phyloP scores from a whole-genome alignment of 129 eudicot genomes.

The Deinandra increscens region DNA sequence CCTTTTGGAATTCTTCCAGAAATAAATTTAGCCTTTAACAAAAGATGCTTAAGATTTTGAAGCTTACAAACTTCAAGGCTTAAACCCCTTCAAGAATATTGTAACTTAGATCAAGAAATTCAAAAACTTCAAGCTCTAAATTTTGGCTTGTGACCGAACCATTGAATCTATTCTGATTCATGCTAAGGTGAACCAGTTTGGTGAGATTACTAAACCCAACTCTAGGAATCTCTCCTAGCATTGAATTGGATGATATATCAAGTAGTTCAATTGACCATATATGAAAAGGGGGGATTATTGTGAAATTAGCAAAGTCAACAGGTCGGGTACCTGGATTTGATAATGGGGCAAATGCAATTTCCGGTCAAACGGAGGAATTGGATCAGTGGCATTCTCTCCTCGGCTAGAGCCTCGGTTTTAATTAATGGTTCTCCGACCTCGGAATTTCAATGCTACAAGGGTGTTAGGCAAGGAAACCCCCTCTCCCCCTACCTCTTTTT shows the following conservation, averaged over 20 bases:
- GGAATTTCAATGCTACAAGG: too few species aligned
- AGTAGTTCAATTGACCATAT: conserved; percentile 32
- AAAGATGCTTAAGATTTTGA: conserved; percentile 26
- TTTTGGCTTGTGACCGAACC: conserved; percentile 39
- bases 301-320: too few species aligned
- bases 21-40: conserved; percentile 36
- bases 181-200: conserved; percentile 44
- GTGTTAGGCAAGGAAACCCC: too few species aligned
- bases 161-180: conserved; percentile 33
- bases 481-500: too few species aligned
- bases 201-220: conserved; percentile 47
- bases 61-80: conserved; percentile 42
- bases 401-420: too few species aligned
- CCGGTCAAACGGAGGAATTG: too few species aligned
- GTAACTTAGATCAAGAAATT: conserved; percentile 40
- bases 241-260: conserved; percentile 38
- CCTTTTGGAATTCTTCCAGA: conserved; percentile 36
- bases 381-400: too few species aligned
- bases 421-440: too few species aligned
- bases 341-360: too few species aligned
- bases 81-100: conserved; percentile 35
- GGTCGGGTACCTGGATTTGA: too few species aligned
- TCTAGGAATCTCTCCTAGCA: conserved; percentile 37
- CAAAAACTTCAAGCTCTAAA: conserved; percentile 30
- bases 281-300: conserved; percentile 43